Percentiles rank a stretch among this genome's conserved stretches.
These are phyloP conservation scores for Candida koratica DNA, from an alignment of 805 yeast species.

Conservation along the genomic window DNA sequence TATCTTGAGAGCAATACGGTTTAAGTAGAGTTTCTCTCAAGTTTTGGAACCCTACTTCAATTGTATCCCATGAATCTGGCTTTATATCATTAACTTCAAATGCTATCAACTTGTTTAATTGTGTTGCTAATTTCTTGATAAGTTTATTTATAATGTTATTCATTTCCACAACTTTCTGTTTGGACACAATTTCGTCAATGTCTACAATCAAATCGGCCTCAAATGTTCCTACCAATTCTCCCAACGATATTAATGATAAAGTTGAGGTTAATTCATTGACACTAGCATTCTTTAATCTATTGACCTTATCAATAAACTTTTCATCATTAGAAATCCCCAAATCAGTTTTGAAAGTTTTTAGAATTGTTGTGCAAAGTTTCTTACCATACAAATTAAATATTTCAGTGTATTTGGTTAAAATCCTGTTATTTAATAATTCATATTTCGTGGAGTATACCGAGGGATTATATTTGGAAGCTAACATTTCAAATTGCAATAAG, in stretches of 20 bases:
- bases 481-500: conserved; percentile 54
- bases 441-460: conserved; percentile 67
- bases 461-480: conserved; percentile 72
- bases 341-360: conserved; percentile 14
- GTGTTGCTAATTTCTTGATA: conserved; percentile 43
- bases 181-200: conserved; percentile 35
- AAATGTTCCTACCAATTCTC: conserved; percentile 21
- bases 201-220: conserved; percentile 28
- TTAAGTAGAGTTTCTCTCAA: conserved; percentile 10
- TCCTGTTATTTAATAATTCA: conserved; percentile 40
- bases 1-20: conserved; percentile 11
- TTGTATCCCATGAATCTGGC: conserved; percentile 57
- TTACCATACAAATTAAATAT: conserved; percentile 35
- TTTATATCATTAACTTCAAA: conserved; percentile 49
- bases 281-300: conserved; percentile 5
- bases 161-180: conserved; percentile 35
- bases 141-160: conserved; percentile 31
- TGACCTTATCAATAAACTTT: conserved; percentile 17
- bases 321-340: conserved; percentile 12
- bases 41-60: conserved; percentile 41
- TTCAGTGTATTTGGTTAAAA: conserved; percentile 29
- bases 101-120: conserved; percentile 49
- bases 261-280: conserved; percentile 14
- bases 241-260: conserved; percentile 24
- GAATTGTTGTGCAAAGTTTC: conserved; percentile 13